phyloP scores from a whole-genome alignment of 305 asterid genomes.

The Fraxinus nigra region DNA sequence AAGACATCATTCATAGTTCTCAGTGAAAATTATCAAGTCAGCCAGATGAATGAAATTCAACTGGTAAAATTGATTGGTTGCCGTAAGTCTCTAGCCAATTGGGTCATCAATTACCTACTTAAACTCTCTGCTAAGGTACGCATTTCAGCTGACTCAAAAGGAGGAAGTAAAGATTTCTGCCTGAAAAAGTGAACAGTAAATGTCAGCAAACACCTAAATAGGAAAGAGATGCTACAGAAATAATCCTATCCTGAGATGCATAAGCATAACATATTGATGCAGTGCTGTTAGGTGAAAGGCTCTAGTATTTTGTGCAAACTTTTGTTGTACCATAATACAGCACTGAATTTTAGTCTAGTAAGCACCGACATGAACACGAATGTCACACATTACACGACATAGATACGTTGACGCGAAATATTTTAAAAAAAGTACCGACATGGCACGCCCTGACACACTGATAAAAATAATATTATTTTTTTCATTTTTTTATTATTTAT shows the following conservation, averaged over 20 bases:
- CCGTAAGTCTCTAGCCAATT: constrained; percentile 1
- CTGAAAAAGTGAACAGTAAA: constrained; percentile 44
- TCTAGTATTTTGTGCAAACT: constrained; percentile 3
- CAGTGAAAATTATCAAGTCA: constrained; percentile 8
- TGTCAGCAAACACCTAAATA: constrained; percentile 24
- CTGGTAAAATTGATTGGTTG: constrained; percentile 2
- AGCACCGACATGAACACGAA: not conserved
- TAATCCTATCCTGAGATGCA: not conserved
- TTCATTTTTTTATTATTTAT: not conserved
- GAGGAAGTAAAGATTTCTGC: constrained; percentile 74
- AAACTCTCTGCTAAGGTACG: constrained; percentile 86
- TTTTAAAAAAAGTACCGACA: not conserved
- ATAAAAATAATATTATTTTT: not conserved
- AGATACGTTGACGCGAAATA: not conserved
- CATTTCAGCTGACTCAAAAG: constrained; percentile 91
- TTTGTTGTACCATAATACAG: not conserved
- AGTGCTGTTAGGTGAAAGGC: not conserved
- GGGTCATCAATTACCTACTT: constrained; percentile 57
- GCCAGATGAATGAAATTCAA: constrained; percentile 14
- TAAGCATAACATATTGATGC: not conserved
- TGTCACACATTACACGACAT: not conserved
- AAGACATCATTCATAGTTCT: constrained; percentile 14
- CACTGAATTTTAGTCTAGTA: not conserved
- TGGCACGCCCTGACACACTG: not conserved
- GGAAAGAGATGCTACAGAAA: constrained; percentile 7